Evolutionary conservation across 768 basidiomycete genomes (phyloP).

Genomic region (Lyophyllum atratum): DNA sequence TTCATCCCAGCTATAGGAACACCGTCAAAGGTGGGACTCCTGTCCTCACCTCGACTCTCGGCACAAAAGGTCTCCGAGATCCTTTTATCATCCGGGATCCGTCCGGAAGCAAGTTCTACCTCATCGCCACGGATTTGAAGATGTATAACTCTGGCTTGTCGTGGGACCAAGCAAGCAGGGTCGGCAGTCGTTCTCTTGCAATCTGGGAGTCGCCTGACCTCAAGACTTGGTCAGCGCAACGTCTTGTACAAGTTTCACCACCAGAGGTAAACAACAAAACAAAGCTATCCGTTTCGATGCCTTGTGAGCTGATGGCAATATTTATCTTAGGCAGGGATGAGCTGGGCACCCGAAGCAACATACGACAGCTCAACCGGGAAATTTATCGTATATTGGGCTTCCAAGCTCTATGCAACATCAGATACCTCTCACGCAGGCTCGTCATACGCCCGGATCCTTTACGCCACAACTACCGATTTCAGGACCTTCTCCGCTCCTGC

Average conservation of each 20-base stretch:
- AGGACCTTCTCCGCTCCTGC: constrained; percentile 17
- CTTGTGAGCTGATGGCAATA: neutral
- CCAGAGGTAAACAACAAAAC: constrained; percentile 3
- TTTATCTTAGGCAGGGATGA: constrained; percentile 17
- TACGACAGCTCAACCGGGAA: constrained; percentile 12
- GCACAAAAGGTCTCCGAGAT: constrained; percentile 18
- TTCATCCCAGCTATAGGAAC: neutral
- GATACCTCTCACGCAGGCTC: constrained; percentile 16
- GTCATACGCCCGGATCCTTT: constrained; percentile 14
- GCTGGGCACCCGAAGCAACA: constrained; percentile 21
- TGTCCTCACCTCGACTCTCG: constrained; percentile 19
- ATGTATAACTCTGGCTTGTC: constrained; percentile 15
- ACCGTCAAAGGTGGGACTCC: constrained; percentile 16
- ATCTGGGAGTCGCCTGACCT: constrained; percentile 20
- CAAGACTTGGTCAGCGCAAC: constrained; percentile 16
- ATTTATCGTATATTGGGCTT: constrained; percentile 21
- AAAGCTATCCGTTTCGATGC: neutral
- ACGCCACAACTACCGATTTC: constrained; percentile 21
- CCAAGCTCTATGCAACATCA: constrained; percentile 13
- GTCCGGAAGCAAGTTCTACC: constrained; percentile 17
- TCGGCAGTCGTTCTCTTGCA: constrained; percentile 17
- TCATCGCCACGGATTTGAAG: constrained; percentile 20
- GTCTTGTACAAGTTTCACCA: constrained; percentile 18
- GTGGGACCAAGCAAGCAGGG: constrained; percentile 14
- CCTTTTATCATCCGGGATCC: constrained; percentile 21